A percentile compares a stretch with the other conserved stretches of the same genome.
phyloP scores from a whole-genome alignment of 495 filamentous ascomycete species.

The Cudoniella acicularis region DNA sequence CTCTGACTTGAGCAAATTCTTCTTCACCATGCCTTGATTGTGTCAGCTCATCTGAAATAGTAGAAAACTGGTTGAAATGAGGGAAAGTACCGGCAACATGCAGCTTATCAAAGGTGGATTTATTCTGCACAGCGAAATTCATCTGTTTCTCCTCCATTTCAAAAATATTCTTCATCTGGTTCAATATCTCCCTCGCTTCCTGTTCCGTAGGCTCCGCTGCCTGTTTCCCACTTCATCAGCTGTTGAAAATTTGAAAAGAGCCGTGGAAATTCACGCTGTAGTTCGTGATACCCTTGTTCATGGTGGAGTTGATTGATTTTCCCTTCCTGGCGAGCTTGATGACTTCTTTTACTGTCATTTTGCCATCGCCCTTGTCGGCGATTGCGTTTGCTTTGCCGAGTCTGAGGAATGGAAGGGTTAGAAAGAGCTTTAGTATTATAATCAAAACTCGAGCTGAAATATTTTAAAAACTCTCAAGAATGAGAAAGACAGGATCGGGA shows the following conservation, averaged over 20 bases:
- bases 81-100: no score
- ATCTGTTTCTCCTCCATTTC: conserved; percentile 1
- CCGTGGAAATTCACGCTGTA: neutral
- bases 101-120: neutral
- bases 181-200: neutral
- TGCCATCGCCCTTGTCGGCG: neutral
- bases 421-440: no score
- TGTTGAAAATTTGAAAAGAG: no score
- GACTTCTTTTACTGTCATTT: neutral
- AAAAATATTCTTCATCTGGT: neutral
- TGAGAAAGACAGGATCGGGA: no score
- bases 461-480: no score
- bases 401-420: neutral
- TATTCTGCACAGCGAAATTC: neutral
- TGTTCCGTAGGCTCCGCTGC: neutral
- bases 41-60: no score
- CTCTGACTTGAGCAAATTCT: neutral
- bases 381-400: conserved; percentile 1
- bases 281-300: neutral
- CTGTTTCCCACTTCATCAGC: neutral
- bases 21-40: conserved; percentile 8
- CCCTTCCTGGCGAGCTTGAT: conserved; percentile 6
- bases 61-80: no score
- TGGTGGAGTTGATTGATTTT: neutral
- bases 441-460: no score